phyloP scores from a whole-genome alignment of 2,329 filamentous ascomycete genomes.

The Aspergillus nomiae region DNA sequence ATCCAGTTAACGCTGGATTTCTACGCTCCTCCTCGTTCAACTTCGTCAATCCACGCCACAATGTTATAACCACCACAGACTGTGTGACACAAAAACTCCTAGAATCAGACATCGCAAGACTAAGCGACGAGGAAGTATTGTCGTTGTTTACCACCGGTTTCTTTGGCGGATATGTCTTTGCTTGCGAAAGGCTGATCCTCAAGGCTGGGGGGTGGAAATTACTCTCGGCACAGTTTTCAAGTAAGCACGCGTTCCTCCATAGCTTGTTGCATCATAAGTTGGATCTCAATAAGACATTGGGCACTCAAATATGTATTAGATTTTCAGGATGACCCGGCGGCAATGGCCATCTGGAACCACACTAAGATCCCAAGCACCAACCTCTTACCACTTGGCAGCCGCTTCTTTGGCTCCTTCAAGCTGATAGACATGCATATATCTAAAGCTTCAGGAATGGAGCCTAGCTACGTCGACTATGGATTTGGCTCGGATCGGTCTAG shows the following conservation, averaged over 20 bases:
- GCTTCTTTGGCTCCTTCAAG: conserved; percentile 16
- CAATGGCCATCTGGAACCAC: conserved; percentile 11
- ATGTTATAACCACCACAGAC: conserved; percentile 13
- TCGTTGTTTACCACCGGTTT: conserved; percentile 20
- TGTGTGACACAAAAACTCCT: conserved; percentile 15
- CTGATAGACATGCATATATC: conserved; percentile 19
- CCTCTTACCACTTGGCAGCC: conserved; percentile 14
- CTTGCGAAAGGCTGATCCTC: conserved; percentile 12
- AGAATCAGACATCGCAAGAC: conserved; percentile 9
- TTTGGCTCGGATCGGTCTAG: conserved; percentile 16
- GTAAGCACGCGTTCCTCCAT: background rate
- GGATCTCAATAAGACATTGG: background rate
- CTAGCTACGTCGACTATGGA: conserved; percentile 21
- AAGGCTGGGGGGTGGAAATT: conserved; percentile 1
- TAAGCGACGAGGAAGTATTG: conserved; percentile 18
- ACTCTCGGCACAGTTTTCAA: background rate
- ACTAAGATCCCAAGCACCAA: conserved; percentile 1
- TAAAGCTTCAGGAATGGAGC: background rate
- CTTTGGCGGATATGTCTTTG: conserved; percentile 20
- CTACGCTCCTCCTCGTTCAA: conserved; percentile 13
- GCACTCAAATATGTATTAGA: background rate
- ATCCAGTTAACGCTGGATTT: conserved; percentile 12
- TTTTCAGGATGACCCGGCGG: background rate
- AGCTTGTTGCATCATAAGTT: background rate
- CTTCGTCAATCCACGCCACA: conserved; percentile 19